Percentiles rank a stretch among this genome's conserved stretches.
These are phyloP conservation scores for Telopea speciosissima DNA, from an alignment of 177 flowering plant genomes.

Conservation along the genomic window DNA sequence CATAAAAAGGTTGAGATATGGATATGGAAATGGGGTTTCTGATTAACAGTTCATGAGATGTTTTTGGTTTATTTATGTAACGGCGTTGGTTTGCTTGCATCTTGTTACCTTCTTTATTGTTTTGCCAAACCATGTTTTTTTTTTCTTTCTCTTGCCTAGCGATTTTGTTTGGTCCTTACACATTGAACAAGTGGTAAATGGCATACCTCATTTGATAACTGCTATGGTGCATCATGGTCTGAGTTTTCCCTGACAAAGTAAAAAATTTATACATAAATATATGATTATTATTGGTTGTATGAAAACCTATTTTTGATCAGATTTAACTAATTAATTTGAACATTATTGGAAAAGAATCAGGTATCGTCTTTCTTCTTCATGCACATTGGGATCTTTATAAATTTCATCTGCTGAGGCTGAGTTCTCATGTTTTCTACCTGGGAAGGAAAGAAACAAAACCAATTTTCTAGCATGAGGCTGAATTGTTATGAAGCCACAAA, in stretches of 20 bases:
- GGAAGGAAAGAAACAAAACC: background rate
- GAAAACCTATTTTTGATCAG: background rate
- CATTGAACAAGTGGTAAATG: background rate
- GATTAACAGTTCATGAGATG: background rate
- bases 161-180: background rate
- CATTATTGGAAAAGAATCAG: background rate
- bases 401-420: background rate
- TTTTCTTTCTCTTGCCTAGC: background rate
- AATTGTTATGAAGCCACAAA: background rate
- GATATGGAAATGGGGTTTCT: background rate
- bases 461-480: background rate
- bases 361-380: background rate
- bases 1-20: background rate
- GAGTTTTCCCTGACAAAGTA: background rate
- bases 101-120: no score
- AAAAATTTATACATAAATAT: no score
- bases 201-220: background rate
- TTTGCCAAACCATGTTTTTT: no score
- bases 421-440: background rate
- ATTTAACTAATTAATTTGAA: background rate
- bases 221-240: background rate
- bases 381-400: background rate
- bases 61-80: background rate
- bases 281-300: background rate
- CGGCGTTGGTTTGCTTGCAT: background rate